Evolutionary conservation across 208 protist species (phyloP).

Genomic region (Jaenimonas drosophilae): DNA sequence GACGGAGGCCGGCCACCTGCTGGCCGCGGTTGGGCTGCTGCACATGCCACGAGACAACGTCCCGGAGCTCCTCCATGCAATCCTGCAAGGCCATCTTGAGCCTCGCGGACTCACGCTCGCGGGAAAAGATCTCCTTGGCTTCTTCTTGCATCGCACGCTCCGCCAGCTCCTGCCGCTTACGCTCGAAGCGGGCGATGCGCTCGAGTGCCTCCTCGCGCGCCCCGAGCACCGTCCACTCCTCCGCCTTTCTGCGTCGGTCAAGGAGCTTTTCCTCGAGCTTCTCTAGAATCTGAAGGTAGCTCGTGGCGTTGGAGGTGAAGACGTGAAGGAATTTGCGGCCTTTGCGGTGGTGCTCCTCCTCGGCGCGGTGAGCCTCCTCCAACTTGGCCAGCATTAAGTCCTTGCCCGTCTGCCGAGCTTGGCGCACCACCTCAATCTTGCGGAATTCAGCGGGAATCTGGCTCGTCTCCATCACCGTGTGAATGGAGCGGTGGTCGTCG

Average conservation of each 20-base stretch:
- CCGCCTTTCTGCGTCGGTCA: constrained; percentile 12
- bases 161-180: constrained; percentile 6
- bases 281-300: constrained; percentile 16
- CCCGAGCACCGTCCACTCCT: constrained; percentile 19
- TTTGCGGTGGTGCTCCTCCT: constrained; percentile 4
- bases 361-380: background rate
- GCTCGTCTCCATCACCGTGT: background rate
- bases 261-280: constrained; percentile 17
- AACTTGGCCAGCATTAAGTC: background rate
- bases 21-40: constrained; percentile 9
- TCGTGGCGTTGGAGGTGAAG: constrained; percentile 6
- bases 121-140: constrained; percentile 3
- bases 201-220: constrained; percentile 13
- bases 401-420: background rate
- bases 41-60: constrained; percentile 41
- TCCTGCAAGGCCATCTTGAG: constrained; percentile 24
- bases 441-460: background rate
- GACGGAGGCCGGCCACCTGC: constrained; percentile 3
- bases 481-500: background rate
- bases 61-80: constrained; percentile 30
- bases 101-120: constrained; percentile 10
- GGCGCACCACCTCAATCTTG: constrained; percentile 4
- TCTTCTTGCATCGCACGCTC: constrained; percentile 4
- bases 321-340: constrained; percentile 2
- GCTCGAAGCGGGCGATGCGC: constrained; percentile 14